Evolutionary conservation across 495 filamentous ascomycete genomes (phyloP), one percentile per base, ranked within the genome.

Genomic region (Astrocystis sublimbata): DNA sequence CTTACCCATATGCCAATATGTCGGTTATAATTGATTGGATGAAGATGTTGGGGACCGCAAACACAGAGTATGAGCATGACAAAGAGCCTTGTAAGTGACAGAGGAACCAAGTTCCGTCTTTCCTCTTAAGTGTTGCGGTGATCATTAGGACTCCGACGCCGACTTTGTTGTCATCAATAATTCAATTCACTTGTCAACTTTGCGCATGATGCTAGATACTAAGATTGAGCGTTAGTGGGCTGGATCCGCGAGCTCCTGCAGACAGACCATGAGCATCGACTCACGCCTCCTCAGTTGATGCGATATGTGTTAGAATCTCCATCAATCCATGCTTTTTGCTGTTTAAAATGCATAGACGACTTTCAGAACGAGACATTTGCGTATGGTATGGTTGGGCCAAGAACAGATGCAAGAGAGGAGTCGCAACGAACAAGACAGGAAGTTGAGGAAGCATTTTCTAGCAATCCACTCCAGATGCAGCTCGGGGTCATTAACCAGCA

Each of bases 271-370:
- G 50, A 63, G 35, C 23, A 63, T 33, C 50, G 60, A 50, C 60
- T 17, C 2, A 63, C 51, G 12, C 24, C 60, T 21, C 12, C 60
- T 28, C 36, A 57, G 26, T 50, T 63, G 52, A 33, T 57, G 51
- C 45, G 41, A 40, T 46, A 56, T 17, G 50, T 63, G 1, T 30
- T 56, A 7, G 60, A 63, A 49, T 63, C 60, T 31, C 60, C 51
- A 13, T 63, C 60, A 15, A 57, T 57, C n/a, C 31, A 33, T 24
- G 51, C 40, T 17, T 63, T 63, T 42, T 63, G 49, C 41, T 63
- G 60, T 41, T 7, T 56, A 15, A 33, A 49, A 7, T 63, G 60
- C 26, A 38, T 30, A 2, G 13, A 40, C 36, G 60, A 63, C 13
- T 45, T 57, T 23, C 50, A 63, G 19, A 40, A 23, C 28, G 60